Evolutionary conservation across 305 asterid species (phyloP).

Genomic region (Euphrasia arctica): DNA sequence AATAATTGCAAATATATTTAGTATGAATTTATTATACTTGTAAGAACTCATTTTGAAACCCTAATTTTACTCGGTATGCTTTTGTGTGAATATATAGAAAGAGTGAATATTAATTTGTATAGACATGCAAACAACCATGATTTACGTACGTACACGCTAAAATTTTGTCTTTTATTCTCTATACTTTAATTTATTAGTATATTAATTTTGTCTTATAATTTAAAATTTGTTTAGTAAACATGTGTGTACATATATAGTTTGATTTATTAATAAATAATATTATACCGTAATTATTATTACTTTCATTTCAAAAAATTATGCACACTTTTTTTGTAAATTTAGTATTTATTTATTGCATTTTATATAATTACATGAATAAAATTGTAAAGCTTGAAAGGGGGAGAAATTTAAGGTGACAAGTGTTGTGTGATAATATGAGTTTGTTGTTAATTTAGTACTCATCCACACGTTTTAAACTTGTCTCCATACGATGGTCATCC

Average conservation of each 20-base stretch:
- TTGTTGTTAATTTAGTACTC: slow-evolving; percentile 6
- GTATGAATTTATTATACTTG: background rate
- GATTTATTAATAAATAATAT: background rate
- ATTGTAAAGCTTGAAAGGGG: too few species aligned
- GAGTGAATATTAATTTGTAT: background rate
- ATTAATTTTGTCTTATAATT: too few species aligned
- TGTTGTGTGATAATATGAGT: slow-evolving; percentile 35
- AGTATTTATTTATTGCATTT: too few species aligned
- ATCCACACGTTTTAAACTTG: slow-evolving; percentile 33
- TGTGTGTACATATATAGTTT: background rate
- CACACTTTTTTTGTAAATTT: too few species aligned
- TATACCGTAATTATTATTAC: too few species aligned
- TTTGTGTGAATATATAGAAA: background rate
- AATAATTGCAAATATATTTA: slow-evolving; percentile 11
- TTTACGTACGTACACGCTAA: background rate
- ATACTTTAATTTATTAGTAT: too few species aligned
- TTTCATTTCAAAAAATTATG: too few species aligned
- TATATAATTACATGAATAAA: too few species aligned
- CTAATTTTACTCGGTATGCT: background rate
- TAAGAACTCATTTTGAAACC: slow-evolving; percentile 27
- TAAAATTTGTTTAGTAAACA: too few species aligned
- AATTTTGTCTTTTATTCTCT: background rate
- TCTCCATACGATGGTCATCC: slow-evolving; percentile 13
- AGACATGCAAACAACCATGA: background rate
- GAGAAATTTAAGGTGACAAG: slow-evolving; percentile 29